These are phyloP conservation scores for Globisporangium abappressorium DNA, from an alignment of 352 stramenopile genomes.

Conservation along the genomic window DNA sequence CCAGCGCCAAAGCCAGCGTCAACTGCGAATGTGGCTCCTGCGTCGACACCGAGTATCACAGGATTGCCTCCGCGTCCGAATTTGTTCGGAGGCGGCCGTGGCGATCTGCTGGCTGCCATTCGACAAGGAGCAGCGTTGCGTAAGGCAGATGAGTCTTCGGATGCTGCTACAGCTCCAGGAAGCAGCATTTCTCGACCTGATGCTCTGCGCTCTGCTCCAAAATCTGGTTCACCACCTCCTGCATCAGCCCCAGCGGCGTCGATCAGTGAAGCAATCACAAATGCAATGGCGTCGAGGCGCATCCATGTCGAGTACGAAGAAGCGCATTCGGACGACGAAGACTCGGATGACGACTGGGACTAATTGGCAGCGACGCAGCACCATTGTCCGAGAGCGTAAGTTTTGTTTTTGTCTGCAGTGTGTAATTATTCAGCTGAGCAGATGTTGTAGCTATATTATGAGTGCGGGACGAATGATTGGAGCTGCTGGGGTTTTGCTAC, in stretches of 20 bases:
- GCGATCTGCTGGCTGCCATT: constrained; percentile 76
- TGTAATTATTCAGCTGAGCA: background rate
- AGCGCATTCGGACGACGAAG: constrained; percentile 45
- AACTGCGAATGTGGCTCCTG: constrained; percentile 15
- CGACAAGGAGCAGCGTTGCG: constrained; percentile 61
- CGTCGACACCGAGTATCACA: constrained; percentile 19
- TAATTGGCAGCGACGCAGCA: constrained; percentile 18
- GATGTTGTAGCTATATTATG: constrained; percentile 11
- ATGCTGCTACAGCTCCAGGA: background rate
- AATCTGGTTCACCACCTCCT: constrained; percentile 21
- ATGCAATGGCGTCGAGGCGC: constrained; percentile 74
- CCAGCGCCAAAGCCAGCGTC: constrained; percentile 3
- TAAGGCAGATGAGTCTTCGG: constrained; percentile 22
- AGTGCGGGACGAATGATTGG: background rate
- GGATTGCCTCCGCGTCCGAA: constrained; percentile 64
- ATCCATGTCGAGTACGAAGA: constrained; percentile 84
- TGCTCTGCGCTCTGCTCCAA: constrained; percentile 18
- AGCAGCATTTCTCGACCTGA: background rate
- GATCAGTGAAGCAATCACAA: constrained; percentile 79
- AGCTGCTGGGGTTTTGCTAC: constrained; percentile 1
- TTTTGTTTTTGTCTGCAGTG: constrained; percentile 11
- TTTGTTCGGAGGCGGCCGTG: constrained; percentile 59
- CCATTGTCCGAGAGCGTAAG: background rate
- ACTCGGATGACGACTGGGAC: constrained; percentile 83
- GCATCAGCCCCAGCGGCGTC: constrained; percentile 42